Conservation (phyloP, 768 basidiomycete species). For the Pholiota microspora region DNA sequence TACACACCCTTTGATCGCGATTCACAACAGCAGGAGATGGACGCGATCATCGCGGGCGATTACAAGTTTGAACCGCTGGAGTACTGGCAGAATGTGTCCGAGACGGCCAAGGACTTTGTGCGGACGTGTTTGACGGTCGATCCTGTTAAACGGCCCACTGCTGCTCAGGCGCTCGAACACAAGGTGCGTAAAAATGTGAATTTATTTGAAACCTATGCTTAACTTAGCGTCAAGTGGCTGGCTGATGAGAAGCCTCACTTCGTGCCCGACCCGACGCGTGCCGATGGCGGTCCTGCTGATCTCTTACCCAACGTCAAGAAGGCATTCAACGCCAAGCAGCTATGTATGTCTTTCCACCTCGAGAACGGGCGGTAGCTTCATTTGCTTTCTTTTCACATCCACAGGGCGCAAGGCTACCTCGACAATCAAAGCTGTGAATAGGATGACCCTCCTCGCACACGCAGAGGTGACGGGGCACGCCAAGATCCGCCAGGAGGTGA, state of each 20-base stretch:
- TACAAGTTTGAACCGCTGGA: conserved; percentile 81
- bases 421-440: conserved; percentile 81
- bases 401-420: conserved; percentile 87
- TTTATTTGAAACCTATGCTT: not conserved
- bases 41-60: conserved; percentile 91
- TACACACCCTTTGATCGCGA: conserved; percentile 99
- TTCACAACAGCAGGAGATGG: conserved; percentile 84
- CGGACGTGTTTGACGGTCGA: conserved; percentile 81
- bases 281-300: conserved; percentile 62
- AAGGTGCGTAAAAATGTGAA: conserved; percentile 36
- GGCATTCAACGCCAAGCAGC: conserved; percentile 84
- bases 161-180: conserved; percentile 70
- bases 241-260: conserved; percentile 67
- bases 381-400: conserved; percentile 1
- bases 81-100: conserved; percentile 85
- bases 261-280: conserved; percentile 58
- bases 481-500: conserved; percentile 56
- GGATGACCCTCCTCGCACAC: conserved; percentile 63
- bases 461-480: conserved; percentile 41
- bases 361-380: too few species aligned
- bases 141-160: conserved; percentile 76
- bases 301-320: conserved; percentile 88
- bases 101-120: conserved; percentile 84
- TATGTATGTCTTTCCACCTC: conserved; percentile 58
- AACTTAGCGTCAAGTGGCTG: conserved; percentile 54